These are phyloP conservation scores for Citrus sp. DNA, from an alignment of 345 rosid species.

Conservation along the genomic window DNA sequence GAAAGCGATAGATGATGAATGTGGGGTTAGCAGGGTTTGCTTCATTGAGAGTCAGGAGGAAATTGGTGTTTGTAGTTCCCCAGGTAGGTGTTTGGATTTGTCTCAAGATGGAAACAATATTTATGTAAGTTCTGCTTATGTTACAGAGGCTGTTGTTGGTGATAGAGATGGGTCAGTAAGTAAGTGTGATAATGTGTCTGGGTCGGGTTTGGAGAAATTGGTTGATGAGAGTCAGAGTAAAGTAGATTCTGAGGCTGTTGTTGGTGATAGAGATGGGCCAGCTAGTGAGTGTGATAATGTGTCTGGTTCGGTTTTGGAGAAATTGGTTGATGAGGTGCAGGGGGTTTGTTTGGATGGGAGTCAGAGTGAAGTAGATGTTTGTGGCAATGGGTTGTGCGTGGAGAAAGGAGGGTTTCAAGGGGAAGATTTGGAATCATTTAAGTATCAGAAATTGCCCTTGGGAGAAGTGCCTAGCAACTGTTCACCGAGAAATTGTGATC, in stretches of 20 bases:
- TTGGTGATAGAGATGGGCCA: background rate
- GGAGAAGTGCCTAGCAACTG: slow-evolving; percentile 9
- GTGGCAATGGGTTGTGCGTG: slow-evolving; percentile 4
- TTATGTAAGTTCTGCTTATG: background rate
- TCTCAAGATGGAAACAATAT: background rate
- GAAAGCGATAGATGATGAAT: slow-evolving; percentile 4
- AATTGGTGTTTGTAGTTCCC: slow-evolving; percentile 6
- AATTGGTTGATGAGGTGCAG: background rate
- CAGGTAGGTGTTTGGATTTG: background rate
- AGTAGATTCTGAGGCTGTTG: slow-evolving; percentile 12
- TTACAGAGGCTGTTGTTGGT: slow-evolving; percentile 4
- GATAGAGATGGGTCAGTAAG: slow-evolving; percentile 3
- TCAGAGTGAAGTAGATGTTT: slow-evolving; percentile 8
- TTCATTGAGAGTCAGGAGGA: slow-evolving; percentile 6
- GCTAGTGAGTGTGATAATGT: slow-evolving; percentile 4
- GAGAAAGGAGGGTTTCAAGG: slow-evolving; percentile 17
- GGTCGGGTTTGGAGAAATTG: background rate
- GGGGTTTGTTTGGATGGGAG: slow-evolving; percentile 12
- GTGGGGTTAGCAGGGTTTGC: background rate
- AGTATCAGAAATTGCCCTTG: slow-evolving; percentile 15
- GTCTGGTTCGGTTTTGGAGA: background rate
- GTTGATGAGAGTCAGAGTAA: background rate
- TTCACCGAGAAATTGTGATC: background rate
- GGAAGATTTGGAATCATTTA: slow-evolving; percentile 11
- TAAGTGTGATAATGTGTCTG: slow-evolving; percentile 1